Evolutionary conservation across 2,329 filamentous ascomycete species (phyloP).

Genomic region (Clarireedia monteithiana): DNA sequence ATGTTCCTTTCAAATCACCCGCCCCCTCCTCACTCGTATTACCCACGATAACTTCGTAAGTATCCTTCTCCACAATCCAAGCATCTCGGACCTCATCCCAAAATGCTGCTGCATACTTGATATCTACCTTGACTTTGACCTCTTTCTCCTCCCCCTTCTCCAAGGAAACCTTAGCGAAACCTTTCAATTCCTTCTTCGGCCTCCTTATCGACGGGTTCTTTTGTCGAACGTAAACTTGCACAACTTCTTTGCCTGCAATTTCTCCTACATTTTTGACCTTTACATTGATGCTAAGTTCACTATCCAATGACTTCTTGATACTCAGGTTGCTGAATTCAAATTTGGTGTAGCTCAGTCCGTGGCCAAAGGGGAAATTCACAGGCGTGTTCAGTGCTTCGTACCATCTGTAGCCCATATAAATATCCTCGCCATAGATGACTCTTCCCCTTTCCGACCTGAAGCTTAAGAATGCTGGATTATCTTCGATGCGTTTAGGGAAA

Average conservation of each 20-base stretch:
- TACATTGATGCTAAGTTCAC: slow-evolving; percentile 16
- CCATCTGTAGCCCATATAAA: slow-evolving; percentile 75
- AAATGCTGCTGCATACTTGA: slow-evolving; percentile 32
- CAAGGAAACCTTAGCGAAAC: slow-evolving; percentile 56
- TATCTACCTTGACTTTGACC: slow-evolving; percentile 46
- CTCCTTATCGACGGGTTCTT: slow-evolving; percentile 40
- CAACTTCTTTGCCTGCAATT: slow-evolving; percentile 44
- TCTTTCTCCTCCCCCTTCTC: slow-evolving; percentile 49
- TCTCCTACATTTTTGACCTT: slow-evolving; percentile 46
- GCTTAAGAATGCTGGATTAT: slow-evolving; percentile 72
- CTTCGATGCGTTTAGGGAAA: slow-evolving; percentile 59
- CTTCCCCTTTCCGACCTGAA: slow-evolving; percentile 63
- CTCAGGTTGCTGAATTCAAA: slow-evolving; percentile 37
- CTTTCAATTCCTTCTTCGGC: slow-evolving; percentile 56
- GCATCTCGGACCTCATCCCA: slow-evolving; percentile 34
- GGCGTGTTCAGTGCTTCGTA: slow-evolving; percentile 63
- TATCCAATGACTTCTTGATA: not conserved
- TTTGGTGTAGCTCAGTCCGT: slow-evolving; percentile 70
- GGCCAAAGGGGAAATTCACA: slow-evolving; percentile 68
- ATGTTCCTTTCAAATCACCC: slow-evolving; percentile 41
- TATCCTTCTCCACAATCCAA: slow-evolving; percentile 34
- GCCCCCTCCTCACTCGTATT: slow-evolving; percentile 35
- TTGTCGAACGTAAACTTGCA: slow-evolving; percentile 50
- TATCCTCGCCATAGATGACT: slow-evolving; percentile 69
- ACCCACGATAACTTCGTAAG: slow-evolving; percentile 33